Evolutionary conservation across 371 early-diverging fungal species (phyloP), one percentile per base, ranked within the genome.

Genomic region (Rhizopus sp.): DNA sequence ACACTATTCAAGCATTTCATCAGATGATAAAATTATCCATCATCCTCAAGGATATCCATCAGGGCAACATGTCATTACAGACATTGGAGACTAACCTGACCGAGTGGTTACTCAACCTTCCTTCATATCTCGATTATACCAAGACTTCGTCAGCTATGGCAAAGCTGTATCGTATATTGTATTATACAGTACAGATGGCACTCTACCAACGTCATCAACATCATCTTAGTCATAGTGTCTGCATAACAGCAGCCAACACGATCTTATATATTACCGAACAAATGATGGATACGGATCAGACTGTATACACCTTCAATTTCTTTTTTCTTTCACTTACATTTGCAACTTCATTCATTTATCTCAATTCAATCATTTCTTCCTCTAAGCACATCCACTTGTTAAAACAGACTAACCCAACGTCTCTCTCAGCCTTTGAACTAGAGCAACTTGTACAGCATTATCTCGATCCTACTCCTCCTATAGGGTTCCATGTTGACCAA

Each of bases 151-250:
- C 72, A 4, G 68, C 72, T 31, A 62, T 70, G 7, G 62, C 75
- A 0, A 64, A 62, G 9, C 42, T 79, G n/a, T 79, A 66, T 39
- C 74, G 69, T 29, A 68, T 79, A 50, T 51, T 76, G 13, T 79
- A 79, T 49, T 68, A 79, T 50, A 70, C 80, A 2, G 72, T 69
- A 17, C 80, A 71, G 32, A 72, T 79, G 32, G 60, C 67, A 47
- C 32, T 67, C 30, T 58, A 64, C 15, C 53, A 52, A 35, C 45
- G 47, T 8, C 53, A 46, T 16, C 46, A 15, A 23, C 41, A 45
- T 47, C 29, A 9, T 38, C n/a, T 48, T 7, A 65, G 63, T 49
- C 48, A n/a, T 39, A 64, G 61, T 17, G 62, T 69, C 15, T 66
- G 67, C 34, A 66, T 54, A 12, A 68, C 63, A n/a, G 71, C 78